Evolutionary conservation across 352 stramenopile genomes (phyloP), one percentile per base, ranked within the genome.

Genomic region (Pythium monospermum): DNA sequence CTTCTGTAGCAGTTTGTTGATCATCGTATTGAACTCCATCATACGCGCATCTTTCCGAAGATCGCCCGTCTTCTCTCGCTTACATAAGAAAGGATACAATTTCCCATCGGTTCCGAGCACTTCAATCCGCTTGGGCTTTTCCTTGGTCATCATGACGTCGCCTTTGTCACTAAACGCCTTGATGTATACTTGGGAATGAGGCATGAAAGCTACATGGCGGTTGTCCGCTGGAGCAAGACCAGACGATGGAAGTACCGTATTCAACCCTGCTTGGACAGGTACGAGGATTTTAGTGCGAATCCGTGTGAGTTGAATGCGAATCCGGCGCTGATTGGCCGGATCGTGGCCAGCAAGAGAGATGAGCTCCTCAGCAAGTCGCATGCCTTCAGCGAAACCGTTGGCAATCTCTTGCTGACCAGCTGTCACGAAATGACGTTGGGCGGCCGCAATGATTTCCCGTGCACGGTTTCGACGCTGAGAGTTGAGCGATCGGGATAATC

Each of bases 1-100:
- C 51, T 83, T 85, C 32, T 94, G 73, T 49, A 99, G 83, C n/a
- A 99, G 73, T 47, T 98, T 94, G 78, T 99, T 99, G 41, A 99
- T 97, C 59, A 99, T 97, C 49, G 88, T 97, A 60, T 98, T 98
- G 48, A 99, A 97, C 69, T 99, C 98, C 92, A 99, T 99, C 70
- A 99, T 97, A 32, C 97, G 90, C 19, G 96, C 91, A 75, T 99
- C 98, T 76, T 99, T 99, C 33, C 98, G 83, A 43, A 99, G 76
- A 68, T 99, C 98, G 6, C 97, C 98, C 32, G 96, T 98, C 57
- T 96, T 97, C 66, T 99, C 97, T 40, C 97, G 85, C 53, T 98
- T 98, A 66, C 91, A 98, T 37, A 98, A 56, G 62, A 98, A 98
- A 31, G 85, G 73, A 49, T 96, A 95, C 27, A 67, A 52, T 18